These are phyloP conservation scores for Pulveroboletus sp. DNA, from an alignment of 768 basidiomycete genomes.

Conservation along the genomic window DNA sequence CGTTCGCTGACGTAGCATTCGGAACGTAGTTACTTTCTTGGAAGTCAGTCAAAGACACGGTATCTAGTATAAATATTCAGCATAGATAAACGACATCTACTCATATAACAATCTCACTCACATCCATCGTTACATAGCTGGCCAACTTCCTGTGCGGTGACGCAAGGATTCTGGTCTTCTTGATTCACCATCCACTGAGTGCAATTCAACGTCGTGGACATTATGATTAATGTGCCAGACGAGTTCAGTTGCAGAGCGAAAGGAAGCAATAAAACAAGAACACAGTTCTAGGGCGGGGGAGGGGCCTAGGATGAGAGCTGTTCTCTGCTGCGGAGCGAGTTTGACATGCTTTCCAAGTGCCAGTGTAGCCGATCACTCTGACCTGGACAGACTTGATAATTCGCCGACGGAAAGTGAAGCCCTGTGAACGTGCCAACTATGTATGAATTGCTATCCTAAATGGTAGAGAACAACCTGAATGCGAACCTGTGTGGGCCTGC, in stretches of 20 bases:
- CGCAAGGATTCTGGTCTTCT: slow-evolving; percentile 12
- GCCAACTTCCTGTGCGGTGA: slow-evolving; percentile 15
- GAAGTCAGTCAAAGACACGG: slow-evolving; percentile 13
- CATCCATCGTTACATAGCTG: slow-evolving; percentile 15
- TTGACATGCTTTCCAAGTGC: slow-evolving; percentile 3
- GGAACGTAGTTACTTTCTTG: slow-evolving; percentile 21
- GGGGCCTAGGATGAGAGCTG: background rate
- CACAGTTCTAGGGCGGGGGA: background rate
- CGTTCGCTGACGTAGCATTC: slow-evolving; percentile 9
- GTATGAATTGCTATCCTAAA: background rate
- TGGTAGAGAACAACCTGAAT: background rate
- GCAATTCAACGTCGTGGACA: slow-evolving; percentile 14
- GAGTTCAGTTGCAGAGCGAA: background rate
- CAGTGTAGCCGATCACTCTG: background rate
- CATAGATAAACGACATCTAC: background rate
- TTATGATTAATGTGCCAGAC: background rate
- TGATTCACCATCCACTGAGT: slow-evolving; percentile 10
- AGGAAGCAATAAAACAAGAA: background rate
- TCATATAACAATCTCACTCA: slow-evolving; percentile 5
- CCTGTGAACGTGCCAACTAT: slow-evolving; percentile 3
- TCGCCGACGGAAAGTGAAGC: background rate
- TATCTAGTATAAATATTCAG: slow-evolving; percentile 11
- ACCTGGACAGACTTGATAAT: background rate
- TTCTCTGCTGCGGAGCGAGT: slow-evolving; percentile 4
- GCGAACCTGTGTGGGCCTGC: background rate